A percentile compares a stretch with the other conserved stretches of the same genome.
Conservation (phyloP, 2,329 filamentous ascomycete genomes). For the Fusarium udum region DNA sequence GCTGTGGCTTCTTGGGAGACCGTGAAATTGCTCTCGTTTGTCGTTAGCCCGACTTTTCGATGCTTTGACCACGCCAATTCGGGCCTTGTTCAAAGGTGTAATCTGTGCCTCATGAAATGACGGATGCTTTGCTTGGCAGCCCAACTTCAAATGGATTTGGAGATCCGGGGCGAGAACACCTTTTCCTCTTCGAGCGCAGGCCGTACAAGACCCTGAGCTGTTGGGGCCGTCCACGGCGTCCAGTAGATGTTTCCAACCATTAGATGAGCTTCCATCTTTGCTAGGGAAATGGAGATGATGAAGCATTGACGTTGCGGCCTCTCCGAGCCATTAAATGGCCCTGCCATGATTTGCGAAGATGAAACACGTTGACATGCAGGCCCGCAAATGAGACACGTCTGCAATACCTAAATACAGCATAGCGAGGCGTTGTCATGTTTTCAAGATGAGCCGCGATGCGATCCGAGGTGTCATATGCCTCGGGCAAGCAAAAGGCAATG, state of each 20-base stretch:
- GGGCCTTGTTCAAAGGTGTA: slow-evolving; percentile 32
- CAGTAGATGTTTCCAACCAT: not conserved
- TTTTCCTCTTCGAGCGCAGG: slow-evolving; percentile 14
- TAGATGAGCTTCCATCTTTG: not conserved
- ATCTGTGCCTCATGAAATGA: slow-evolving; percentile 32
- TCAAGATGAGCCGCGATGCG: slow-evolving; percentile 32
- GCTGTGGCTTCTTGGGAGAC: slow-evolving; percentile 37
- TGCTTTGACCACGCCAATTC: slow-evolving; percentile 43
- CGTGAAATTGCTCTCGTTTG: slow-evolving; percentile 25
- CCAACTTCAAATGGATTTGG: slow-evolving; percentile 15
- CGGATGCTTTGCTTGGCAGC: slow-evolving; percentile 30
- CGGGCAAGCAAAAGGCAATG: slow-evolving; percentile 16
- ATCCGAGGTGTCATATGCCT: slow-evolving; percentile 34
- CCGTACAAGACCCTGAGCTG: slow-evolving; percentile 1
- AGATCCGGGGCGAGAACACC: slow-evolving; percentile 29
- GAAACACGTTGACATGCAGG: slow-evolving; percentile 40
- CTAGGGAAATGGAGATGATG: slow-evolving; percentile 11
- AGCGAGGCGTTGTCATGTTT: slow-evolving; percentile 24
- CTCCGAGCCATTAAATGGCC: slow-evolving; percentile 21
- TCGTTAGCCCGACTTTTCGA: slow-evolving; percentile 32
- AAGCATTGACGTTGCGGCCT: slow-evolving; percentile 35
- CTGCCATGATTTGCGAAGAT: slow-evolving; percentile 28
- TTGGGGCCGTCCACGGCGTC: not conserved
- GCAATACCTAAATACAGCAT: slow-evolving; percentile 27
- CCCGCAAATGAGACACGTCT: slow-evolving; percentile 37